phyloP scores from a whole-genome alignment of 2,329 filamentous ascomycete species.

The Ophiocordyceps polyrhachis-furcata region DNA sequence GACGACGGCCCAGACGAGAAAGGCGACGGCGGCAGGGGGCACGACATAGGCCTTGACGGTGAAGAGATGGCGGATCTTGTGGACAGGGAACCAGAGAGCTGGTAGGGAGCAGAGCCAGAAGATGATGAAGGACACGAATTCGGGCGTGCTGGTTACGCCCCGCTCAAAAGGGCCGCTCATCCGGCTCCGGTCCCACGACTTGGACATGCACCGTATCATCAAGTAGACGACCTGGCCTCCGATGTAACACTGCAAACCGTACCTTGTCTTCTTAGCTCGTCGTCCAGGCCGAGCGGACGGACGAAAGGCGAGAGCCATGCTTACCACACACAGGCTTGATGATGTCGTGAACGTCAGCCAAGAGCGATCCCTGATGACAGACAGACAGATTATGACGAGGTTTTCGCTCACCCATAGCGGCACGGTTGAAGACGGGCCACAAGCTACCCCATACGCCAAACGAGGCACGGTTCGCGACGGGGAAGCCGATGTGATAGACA shows the following conservation, averaged over 20 bases:
- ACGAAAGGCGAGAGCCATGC: slow-evolving; percentile 28
- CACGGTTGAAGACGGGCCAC: slow-evolving; percentile 78
- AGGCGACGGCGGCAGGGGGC: slow-evolving; percentile 63
- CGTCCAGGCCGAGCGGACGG: background rate
- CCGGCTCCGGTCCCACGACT: slow-evolving; percentile 36
- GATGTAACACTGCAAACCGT: slow-evolving; percentile 53
- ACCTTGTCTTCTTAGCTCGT: background rate
- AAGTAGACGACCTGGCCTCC: slow-evolving; percentile 70
- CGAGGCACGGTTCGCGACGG: slow-evolving; percentile 56
- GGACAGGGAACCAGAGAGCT: slow-evolving; percentile 76
- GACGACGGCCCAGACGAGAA: slow-evolving; percentile 74
- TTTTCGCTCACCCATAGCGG: slow-evolving; percentile 56
- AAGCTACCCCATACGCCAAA: slow-evolving; percentile 82
- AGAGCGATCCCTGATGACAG: background rate
- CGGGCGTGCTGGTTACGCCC: slow-evolving; percentile 50
- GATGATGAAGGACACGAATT: slow-evolving; percentile 68
- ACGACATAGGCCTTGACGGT: slow-evolving; percentile 79
- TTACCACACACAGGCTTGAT: slow-evolving; percentile 61
- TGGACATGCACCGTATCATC: slow-evolving; percentile 80
- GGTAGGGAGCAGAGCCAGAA: slow-evolving; percentile 72
- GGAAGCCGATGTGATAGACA: slow-evolving; percentile 76
- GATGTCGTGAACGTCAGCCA: background rate
- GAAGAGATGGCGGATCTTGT: slow-evolving; percentile 76
- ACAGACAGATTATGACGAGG: no score
- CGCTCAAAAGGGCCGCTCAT: slow-evolving; percentile 49